Evolutionary conservation across 2,329 filamentous ascomycete species (phyloP), one percentile per base, ranked within the genome.

Genomic region (Exophiala sp.): DNA sequence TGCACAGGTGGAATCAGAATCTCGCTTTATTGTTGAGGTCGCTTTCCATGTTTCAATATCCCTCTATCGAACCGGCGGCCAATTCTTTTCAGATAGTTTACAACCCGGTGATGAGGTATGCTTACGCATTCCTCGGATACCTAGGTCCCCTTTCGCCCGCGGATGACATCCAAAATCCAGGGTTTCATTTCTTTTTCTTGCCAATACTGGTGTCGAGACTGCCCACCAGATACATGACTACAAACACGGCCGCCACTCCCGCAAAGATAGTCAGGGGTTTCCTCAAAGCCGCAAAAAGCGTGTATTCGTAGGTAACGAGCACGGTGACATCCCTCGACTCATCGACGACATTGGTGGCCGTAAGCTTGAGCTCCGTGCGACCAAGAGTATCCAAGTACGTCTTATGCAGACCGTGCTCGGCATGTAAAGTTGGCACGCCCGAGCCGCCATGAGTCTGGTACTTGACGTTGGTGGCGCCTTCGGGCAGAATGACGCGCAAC

Each of bases 321-420:
- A 49, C 51, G 30, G 46, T 83, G 24, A 86, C 82, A 63, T 90
- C 88, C 46, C 90, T 80, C 63, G 90, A 81, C 60, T 97, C 93
- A 61, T 98, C 93, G 1, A 94, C 87, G 45, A 97, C 73, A 67
- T 96, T 97, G 60, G 82, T 77, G 6, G 88, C 87, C 55, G 84
- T 86, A 63, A 98, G 76, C 43, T 79, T 83, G 53, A 98, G 76
- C 0, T 83, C 79, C 0, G 91, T 94, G 57, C 93, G 86, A 54
- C 93, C 93, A 24, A 91, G 63, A 0, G 93, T 97, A 69, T 98
- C 93, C 72, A 98, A 85, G 70, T 89, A 98, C 0, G 90, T 96
- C 68, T 83, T 84, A 71, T 93, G 81, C n/a, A 84, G 70, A 57
- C 77, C 79, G 16, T 75, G 71, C n/a, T 72, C 69, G 55, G 80